Base-by-base conservation (phyloP, 148 eudicot species). In the Nepenthes gracilis region DNA sequence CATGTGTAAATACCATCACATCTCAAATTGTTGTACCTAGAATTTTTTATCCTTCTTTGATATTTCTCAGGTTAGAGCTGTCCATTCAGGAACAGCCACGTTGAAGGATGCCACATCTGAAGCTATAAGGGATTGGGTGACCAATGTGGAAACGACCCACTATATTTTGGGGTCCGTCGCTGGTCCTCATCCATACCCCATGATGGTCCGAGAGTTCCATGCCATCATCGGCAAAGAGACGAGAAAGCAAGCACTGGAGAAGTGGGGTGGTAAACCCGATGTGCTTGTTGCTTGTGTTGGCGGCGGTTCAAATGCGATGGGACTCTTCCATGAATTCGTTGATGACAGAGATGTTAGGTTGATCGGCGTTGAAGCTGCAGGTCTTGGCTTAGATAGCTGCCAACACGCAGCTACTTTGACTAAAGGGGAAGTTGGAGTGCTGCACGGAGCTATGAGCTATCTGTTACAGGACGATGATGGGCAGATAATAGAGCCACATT, bases 211-310 rank as follows among this genome's bases (percentile, higher is more conserved):
- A 48, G 99, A 93, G 34, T 93, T 93, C 64, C 99, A 93, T 60
- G 85, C 99, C 0, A 81, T 93, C 6, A 93, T 93, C 36, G 99
- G 95, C 11, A 93, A 88, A 72, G 99, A 93, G 75, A 93, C 96
- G 33, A 79, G 95, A 68, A 84, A 81, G 59, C 99, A 88, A 58
- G 89, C 96, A 47, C 50, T 84, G 75, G 99, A 93, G 70, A 88
- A 86, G 65, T 93, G 95, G 98, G 99, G 99, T 47, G 99, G 96
- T n/a, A 93, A 82, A 69, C 99, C 99, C 23, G 95, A 93, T 67
- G 81, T 93, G 36, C 65, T 93, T 61, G 81, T 93, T 49, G 99
- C 99, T 3, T 88, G 99, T 77, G 89, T 93, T 3, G 99, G 99
- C 35, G 85, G 96, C 51, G 99, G 95, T 38, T 93, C 99, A 35